These are phyloP conservation scores for Mycena rosella DNA, from an alignment of 768 basidiomycete species.

Conservation along the genomic window DNA sequence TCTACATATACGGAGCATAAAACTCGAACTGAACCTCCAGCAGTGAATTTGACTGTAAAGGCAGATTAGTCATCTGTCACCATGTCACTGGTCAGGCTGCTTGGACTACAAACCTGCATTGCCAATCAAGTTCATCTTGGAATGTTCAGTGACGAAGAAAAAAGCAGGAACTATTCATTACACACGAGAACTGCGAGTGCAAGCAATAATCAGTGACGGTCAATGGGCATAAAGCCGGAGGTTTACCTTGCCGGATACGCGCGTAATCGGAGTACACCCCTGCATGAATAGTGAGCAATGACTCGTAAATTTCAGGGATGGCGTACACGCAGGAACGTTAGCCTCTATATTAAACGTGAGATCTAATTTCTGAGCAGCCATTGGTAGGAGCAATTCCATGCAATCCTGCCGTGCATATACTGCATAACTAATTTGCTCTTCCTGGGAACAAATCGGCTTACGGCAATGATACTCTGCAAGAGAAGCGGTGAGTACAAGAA, in stretches of 20 bases:
- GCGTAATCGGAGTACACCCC: constrained; percentile 83
- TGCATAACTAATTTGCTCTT: background rate
- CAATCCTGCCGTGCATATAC: constrained; percentile 65
- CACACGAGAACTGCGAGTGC: too few species aligned
- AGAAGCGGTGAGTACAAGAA: constrained; percentile 2
- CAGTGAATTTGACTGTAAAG: constrained; percentile 69
- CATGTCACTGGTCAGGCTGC: too few species aligned
- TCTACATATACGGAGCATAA: constrained; percentile 74
- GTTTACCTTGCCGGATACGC: constrained; percentile 76
- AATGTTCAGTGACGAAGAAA: too few species aligned
- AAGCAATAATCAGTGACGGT: too few species aligned
- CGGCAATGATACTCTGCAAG: constrained; percentile 72
- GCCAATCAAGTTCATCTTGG: too few species aligned
- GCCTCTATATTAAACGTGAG: constrained; percentile 79
- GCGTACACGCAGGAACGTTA: constrained; percentile 73
- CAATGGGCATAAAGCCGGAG: background rate
- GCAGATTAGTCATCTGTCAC: too few species aligned
- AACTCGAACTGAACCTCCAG: constrained; percentile 72
- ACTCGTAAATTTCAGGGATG: background rate
- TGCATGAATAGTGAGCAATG: constrained; percentile 37
- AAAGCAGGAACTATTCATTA: too few species aligned
- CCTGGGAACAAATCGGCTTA: constrained; percentile 44
- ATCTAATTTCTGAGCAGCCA: constrained; percentile 82
- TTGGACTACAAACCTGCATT: too few species aligned
- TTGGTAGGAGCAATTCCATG: constrained; percentile 80